phyloP scores from a whole-genome alignment of 441 rosid species.

The Bocquillonia castaneifolia region DNA sequence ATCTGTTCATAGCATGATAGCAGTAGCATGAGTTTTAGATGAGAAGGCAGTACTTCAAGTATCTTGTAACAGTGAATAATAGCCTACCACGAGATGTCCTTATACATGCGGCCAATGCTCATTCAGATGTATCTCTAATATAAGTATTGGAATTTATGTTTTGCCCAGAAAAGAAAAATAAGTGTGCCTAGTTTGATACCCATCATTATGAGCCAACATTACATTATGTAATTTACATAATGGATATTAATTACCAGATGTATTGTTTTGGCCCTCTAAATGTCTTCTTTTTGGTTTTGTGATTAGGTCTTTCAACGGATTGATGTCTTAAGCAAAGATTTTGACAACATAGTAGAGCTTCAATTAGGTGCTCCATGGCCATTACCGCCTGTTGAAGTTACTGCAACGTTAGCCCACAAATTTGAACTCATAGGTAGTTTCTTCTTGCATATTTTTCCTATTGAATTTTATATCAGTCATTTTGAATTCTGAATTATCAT shows the following conservation, averaged over 20 bases:
- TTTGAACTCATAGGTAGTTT: conserved; percentile 70
- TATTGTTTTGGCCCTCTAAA: conserved; percentile 7
- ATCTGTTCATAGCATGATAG: no score
- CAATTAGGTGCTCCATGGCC: conserved; percentile 94
- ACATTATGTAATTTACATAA: neutral
- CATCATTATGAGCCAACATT: neutral
- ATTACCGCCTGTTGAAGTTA: conserved; percentile 60
- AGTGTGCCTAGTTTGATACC: neutral
- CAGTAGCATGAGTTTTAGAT: no score
- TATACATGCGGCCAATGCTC: neutral
- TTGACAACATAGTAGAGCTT: conserved; percentile 81
- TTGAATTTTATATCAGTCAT: neutral
- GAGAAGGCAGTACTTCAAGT: neutral
- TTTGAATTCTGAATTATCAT: neutral
- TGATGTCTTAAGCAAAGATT: conserved; percentile 73
- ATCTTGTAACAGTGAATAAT: neutral
- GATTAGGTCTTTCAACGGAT: conserved; percentile 84
- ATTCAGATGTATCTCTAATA: neutral
- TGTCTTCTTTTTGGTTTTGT: conserved; percentile 2
- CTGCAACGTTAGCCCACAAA: conserved; percentile 83
- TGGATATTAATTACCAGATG: neutral
- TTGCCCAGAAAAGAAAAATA: neutral
- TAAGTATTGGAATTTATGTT: neutral
- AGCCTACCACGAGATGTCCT: neutral
- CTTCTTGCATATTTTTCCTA: conserved; percentile 7